phyloP scores from a whole-genome alignment of 768 basidiomycete species.

The Hypsizygus marmoreus region DNA sequence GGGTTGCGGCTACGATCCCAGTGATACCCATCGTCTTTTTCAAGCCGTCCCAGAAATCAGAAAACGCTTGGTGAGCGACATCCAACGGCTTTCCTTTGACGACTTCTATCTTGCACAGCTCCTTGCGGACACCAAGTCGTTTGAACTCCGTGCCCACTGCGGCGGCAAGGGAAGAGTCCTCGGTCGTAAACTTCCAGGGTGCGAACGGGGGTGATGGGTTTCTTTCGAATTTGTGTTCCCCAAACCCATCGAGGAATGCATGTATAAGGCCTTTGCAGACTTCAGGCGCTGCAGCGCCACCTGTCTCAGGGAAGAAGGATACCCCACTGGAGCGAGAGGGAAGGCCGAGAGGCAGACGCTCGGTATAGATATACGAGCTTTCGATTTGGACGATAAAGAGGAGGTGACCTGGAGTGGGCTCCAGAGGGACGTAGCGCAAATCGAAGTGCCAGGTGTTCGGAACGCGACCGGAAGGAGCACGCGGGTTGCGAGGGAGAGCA shows the following conservation, averaged over 20 bases:
- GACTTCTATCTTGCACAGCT: constrained; percentile 26
- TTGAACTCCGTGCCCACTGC: constrained; percentile 30
- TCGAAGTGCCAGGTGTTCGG: constrained; percentile 38
- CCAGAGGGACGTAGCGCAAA: constrained; percentile 32
- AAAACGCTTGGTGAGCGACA: constrained; percentile 8
- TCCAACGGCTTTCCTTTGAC: constrained; percentile 6
- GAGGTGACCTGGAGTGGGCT: constrained; percentile 32
- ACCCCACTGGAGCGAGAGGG: constrained; percentile 14
- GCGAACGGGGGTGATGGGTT: constrained; percentile 11
- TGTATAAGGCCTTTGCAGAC: constrained; percentile 30
- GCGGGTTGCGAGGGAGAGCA: constrained; percentile 20
- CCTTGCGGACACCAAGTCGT: constrained; percentile 24
- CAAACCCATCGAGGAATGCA: constrained; percentile 23
- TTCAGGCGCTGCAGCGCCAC: constrained; percentile 29
- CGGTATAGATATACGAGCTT: constrained; percentile 23
- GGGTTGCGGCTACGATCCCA: background rate
- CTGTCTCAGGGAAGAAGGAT: constrained; percentile 33
- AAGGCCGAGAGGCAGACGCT: constrained; percentile 23
- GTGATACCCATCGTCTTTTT: constrained; percentile 5
- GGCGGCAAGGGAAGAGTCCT: constrained; percentile 22
- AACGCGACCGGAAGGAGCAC: constrained; percentile 20
- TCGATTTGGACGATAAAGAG: constrained; percentile 31
- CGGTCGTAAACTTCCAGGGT: constrained; percentile 29
- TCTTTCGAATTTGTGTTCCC: background rate
- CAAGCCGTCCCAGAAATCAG: constrained; percentile 5